These are phyloP conservation scores for Borealophlyctis nickersoniae DNA, from an alignment of 192 early-diverging fungal genomes.

Conservation along the genomic window DNA sequence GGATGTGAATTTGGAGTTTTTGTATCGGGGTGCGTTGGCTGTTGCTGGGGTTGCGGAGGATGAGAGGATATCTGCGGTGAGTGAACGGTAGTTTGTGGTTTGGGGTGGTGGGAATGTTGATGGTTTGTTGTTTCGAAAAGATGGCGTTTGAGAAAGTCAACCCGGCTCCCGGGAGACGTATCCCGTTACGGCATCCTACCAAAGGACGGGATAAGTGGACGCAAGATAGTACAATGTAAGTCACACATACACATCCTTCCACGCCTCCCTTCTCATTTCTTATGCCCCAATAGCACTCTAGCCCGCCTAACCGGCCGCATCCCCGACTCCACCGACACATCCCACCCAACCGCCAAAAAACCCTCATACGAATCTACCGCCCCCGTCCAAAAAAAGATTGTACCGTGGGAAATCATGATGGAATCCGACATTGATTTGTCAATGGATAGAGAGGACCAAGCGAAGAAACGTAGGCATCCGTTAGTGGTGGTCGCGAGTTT, in stretches of 20 bases:
- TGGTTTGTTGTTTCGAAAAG: neutral
- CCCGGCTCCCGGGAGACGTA: neutral
- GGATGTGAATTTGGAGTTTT: constrained; percentile 55
- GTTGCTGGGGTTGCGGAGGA: constrained; percentile 42
- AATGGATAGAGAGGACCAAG: constrained; percentile 25
- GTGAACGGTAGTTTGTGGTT: neutral
- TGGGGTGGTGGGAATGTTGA: constrained; percentile 12
- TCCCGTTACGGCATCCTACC: neutral
- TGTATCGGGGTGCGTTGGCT: constrained; percentile 42
- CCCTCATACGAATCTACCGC: constrained; percentile 10
- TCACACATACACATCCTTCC: neutral
- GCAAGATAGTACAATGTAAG: constrained; percentile 6
- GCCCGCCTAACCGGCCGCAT: neutral
- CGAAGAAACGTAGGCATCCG: constrained; percentile 35
- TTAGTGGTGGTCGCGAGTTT: constrained; percentile 59
- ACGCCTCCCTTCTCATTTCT: neutral
- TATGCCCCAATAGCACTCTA: neutral
- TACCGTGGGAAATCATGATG: constrained; percentile 60
- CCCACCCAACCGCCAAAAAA: neutral
- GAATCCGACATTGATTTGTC: constrained; percentile 52
- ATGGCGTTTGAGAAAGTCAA: constrained; percentile 16
- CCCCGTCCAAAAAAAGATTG: constrained; percentile 56
- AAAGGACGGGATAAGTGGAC: neutral
- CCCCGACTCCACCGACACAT: neutral
- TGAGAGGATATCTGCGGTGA: constrained; percentile 48